Evolutionary conservation across 768 basidiomycete genomes (phyloP).

Genomic region (Suillus lakei): DNA sequence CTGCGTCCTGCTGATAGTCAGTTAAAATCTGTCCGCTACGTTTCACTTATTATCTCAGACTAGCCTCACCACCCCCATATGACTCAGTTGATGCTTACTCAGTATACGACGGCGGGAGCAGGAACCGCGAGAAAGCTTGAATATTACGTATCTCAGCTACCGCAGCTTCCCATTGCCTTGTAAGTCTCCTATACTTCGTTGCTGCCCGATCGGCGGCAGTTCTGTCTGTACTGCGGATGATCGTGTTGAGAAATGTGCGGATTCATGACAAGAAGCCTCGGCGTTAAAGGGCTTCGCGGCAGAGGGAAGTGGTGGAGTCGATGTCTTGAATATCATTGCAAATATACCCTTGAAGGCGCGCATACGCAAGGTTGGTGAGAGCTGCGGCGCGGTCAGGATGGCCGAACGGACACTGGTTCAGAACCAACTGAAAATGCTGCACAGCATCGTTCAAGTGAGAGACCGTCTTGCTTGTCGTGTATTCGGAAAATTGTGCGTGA

Average conservation of each 20-base stretch:
- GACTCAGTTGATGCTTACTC: no score
- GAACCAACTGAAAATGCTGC: background rate
- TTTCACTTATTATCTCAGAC: no score
- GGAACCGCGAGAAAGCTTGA: conserved; percentile 20
- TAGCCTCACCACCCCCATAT: no score
- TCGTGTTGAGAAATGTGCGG: no score
- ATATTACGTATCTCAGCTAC: conserved; percentile 15
- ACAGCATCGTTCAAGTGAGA: background rate
- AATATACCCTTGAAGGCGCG: background rate
- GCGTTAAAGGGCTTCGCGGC: conserved; percentile 12
- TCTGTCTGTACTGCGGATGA: no score
- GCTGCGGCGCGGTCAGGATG: conserved; percentile 3
- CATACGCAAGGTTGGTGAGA: conserved; percentile 3
- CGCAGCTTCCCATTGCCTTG: conserved; percentile 6
- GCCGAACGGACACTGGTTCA: background rate
- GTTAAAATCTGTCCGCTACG: no score
- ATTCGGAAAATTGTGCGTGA: background rate
- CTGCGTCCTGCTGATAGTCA: no score
- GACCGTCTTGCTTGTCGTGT: background rate
- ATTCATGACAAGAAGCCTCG: no score
- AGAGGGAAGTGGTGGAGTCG: background rate
- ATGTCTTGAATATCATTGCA: background rate
- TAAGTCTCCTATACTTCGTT: conserved; percentile 13
- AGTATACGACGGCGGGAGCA: conserved; percentile 17
- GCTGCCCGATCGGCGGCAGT: conserved; percentile 6